Evolutionary conservation across 352 stramenopile species (phyloP), one percentile per base, ranked within the genome.

Genomic region (Phytophthora pinifolia): DNA sequence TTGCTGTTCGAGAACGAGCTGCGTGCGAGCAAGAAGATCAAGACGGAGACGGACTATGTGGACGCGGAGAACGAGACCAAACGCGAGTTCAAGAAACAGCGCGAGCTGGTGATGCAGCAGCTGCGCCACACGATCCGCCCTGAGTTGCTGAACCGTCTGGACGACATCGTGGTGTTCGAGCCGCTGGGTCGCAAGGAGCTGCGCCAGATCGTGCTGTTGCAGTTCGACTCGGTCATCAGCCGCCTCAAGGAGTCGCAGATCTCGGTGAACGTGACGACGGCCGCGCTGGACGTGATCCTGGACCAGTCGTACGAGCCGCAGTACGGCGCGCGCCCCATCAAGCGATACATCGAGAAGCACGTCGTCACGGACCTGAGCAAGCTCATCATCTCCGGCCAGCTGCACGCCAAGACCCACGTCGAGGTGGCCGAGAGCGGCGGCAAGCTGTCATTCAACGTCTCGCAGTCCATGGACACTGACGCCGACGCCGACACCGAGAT

Each of bases 161-260:
- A 98, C 59, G 94, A 97, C 33, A 96, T 99, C 49, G 78, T 98
- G 9, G 95, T 98, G 56, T 99, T 99, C 66, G 89, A 98, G 62
- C 91, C 96, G 15, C 74, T 99, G 2, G 84, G 79, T 13, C 75
- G 79, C 32, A 66, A 57, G 9, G 83, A 98, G 46, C 62, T 99
- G 25, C 83, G 92, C 38, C 65, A 95, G 62, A 98, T 99, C 62
- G 94, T 96, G 50, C 50, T 95, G 15, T 81, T 98, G 59, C 85
- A 98, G 62, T 96, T 98, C 62, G 77, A 97, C 14, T 83, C 82
- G 44, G 88, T 88, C 14, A 79, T 88, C 25, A 82, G 90, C 34
- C 80, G 81, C 17, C 63, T 92, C 22, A 81, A 83, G 38, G 79
- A 92, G 49, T 57, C 65, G 12, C 79, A 89, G 55, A 87, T 92